Conservation (phyloP, 2,329 filamentous ascomycete species). For the Alternaria consortialis region DNA sequence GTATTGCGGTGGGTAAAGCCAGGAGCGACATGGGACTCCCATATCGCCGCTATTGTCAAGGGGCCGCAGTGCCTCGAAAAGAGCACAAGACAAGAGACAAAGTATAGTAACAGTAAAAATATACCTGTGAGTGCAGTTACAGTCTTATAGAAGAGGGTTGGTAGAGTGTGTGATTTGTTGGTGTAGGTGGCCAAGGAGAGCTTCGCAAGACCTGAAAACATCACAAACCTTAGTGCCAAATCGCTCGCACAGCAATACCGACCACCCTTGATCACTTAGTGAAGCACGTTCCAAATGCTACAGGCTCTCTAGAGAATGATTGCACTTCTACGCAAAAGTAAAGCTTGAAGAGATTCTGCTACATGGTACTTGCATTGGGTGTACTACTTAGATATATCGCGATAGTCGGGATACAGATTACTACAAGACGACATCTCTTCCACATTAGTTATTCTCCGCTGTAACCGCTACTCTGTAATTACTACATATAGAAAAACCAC, state of each 20-base stretch:
- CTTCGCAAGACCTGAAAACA: slow-evolving; percentile 1
- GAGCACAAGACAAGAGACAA: not conserved
- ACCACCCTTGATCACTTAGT: not conserved
- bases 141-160: not conserved
- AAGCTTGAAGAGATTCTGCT: not conserved
- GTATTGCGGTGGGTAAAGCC: not conserved
- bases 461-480: not conserved
- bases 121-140: not conserved
- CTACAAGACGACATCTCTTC: not conserved
- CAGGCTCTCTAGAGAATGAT: not conserved
- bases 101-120: not conserved
- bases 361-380: not conserved
- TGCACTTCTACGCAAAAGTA: not conserved
- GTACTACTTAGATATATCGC: slow-evolving; percentile 1
- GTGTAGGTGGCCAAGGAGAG: slow-evolving; percentile 4
- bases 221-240: slow-evolving; percentile 5
- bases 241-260: not conserved
- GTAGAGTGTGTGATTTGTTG: slow-evolving; percentile 6
- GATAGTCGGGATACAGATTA: not conserved
- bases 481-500: not conserved
- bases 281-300: not conserved
- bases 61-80: not conserved
- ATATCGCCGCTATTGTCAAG: not conserved
- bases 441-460: not conserved
- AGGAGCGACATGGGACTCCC: not conserved